Evolutionary conservation across 2,329 filamentous ascomycete species (phyloP), one percentile per base, ranked within the genome.

Genomic region (Trichoderma brevicompactum): DNA sequence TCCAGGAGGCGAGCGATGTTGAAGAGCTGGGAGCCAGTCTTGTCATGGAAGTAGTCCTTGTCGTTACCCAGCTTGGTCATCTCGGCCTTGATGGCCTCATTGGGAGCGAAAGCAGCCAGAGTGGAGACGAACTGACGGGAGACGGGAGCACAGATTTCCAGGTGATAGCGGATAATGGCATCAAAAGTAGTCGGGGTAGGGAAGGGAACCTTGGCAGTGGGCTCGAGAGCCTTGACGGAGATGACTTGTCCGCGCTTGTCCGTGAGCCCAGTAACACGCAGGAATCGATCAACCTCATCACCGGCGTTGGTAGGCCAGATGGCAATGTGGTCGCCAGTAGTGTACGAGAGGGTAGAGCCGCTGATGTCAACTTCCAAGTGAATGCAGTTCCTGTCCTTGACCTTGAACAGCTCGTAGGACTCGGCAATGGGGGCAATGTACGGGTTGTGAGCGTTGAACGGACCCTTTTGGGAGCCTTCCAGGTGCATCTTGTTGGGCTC

Each of bases 401-500:
- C 89, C 58, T 85, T 89, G 82, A 99, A 99, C 12, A 99, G 77
- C 80, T 99, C 95, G 70, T 84, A 84, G n/a, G 95, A 97, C 76
- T 96, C 92, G 74, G 85, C 85, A 72, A 99, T 96, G 36, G 94
- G 94, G 38, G 96, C 94, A 75, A 99, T 95, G 81, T 92, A 98
- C 23, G 95, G 95, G 81, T 97, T 97, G 83, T 98, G 94, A 59
- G 93, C 90, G 75, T 97, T 97, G 86, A 91, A 98, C 15, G 95
- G 95, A 12, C 94, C 94, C 78, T 91, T 95, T 71, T 90, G 85
- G 49, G 81, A 82, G 67, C 92, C 92, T 75, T 97, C 91, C 66
- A 98, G 90, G 75, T 99, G 95, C 82, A 92, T 92, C 83, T 94
- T 94, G 83, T 96, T 97, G 55, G 94, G 94, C 79, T 99, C 95